Evolutionary conservation across 2,329 filamentous ascomycete species (phyloP), one percentile per base, ranked within the genome.

Genomic region (Colletotrichum sansevieriae): DNA sequence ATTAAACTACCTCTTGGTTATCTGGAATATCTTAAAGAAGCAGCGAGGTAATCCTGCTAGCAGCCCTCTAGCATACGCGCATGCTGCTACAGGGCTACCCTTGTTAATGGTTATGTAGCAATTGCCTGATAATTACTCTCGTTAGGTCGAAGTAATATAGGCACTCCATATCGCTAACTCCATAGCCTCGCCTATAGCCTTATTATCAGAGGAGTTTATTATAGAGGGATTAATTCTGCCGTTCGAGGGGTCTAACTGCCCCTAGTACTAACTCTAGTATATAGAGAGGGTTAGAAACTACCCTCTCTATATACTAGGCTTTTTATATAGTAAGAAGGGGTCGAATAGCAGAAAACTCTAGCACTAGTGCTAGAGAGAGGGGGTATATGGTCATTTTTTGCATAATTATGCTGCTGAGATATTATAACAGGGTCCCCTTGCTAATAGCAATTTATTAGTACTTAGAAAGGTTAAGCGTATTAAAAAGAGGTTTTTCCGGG

Each of bases 61-160:
- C n/a, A n/a, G n/a, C n/a, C n/a, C n/a, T n/a, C n/a, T n/a, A n/a
- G 9, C n/a, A 43, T 43, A 43, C n/a, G 8, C n/a, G n/a, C n/a
- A 43, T 43, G 9, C 12, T 43, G 2, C 3, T 43, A 43, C n/a
- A 43, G 3, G n/a, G 12, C 41, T 43, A 43, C 12, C 9, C 8
- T 43, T 43, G n/a, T 43, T 43, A 43, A 43, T 43, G n/a, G 12
- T 43, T 43, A 43, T 43, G n/a, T 43, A 43, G 39, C n/a, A 43
- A 43, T 43, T 43, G n/a, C 39, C 8, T 43, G n/a, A 43, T 43
- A 43, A 43, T 43, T n/a, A n/a, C 39, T 43, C 8, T 43, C n/a
- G n/a, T 43, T 43, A 43, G 8, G 12, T 43, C n/a, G 8, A 43
- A 43, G 39, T 43, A 3, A 43, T 43, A 43, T 43, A 15, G 8